phyloP scores from a whole-genome alignment of 768 basidiomycete genomes.

The Tulasnella sp. region DNA sequence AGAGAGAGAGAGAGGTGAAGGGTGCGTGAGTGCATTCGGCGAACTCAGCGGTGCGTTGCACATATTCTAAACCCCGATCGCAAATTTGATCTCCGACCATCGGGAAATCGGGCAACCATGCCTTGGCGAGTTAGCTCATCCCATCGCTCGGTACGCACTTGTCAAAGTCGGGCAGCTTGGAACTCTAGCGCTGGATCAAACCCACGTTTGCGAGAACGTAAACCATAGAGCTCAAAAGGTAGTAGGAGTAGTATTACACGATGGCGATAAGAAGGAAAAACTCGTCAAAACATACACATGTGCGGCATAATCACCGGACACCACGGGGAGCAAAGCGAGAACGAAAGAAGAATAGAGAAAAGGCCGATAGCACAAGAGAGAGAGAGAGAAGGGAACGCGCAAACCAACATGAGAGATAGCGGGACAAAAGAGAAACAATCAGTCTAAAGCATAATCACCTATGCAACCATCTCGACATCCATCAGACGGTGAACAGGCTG shows the following conservation, averaged over 20 bases:
- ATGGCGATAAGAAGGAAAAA: neutral
- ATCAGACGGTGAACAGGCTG: neutral
- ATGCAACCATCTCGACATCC: slow-evolving; percentile 16
- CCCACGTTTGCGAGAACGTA: neutral
- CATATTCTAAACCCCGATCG: neutral
- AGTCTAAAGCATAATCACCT: neutral
- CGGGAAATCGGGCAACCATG: neutral
- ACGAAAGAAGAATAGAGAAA: slow-evolving; percentile 8
- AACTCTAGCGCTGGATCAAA: too few relatives aligned
- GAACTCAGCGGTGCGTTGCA: neutral
- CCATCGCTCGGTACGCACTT: neutral
- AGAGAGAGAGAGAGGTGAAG: neutral
- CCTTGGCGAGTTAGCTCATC: neutral
- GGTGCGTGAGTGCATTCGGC: neutral
- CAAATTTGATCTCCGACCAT: neutral
- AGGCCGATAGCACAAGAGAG: too few relatives aligned
- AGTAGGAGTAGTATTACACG: slow-evolving; percentile 4
- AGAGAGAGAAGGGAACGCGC: neutral
- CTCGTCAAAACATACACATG: neutral
- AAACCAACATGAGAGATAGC: neutral
- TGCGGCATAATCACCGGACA: neutral
- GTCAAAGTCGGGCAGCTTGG: neutral
- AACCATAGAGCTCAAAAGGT: neutral
- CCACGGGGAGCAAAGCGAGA: neutral
- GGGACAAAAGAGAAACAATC: neutral